These are phyloP conservation scores for Huntiella decipiens DNA, from an alignment of 2,329 filamentous ascomycete species.

Conservation along the genomic window DNA sequence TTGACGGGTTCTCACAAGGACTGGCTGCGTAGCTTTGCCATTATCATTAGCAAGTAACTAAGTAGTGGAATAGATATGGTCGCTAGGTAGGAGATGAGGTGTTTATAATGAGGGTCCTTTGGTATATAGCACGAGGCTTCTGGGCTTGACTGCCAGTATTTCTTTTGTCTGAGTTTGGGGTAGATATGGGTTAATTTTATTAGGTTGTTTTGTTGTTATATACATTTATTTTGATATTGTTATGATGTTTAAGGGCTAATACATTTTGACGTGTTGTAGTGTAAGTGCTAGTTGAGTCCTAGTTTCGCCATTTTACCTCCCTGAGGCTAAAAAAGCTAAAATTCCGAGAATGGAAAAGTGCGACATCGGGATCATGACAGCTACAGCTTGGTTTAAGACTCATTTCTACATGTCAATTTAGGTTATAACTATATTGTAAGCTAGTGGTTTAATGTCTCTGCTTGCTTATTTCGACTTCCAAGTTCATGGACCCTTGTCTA, in stretches of 20 bases:
- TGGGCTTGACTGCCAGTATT: neutral
- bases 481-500: too few relatives aligned
- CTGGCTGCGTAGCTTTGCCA: conserved; percentile 72
- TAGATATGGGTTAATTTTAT: neutral
- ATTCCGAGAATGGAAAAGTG: neutral
- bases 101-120: too few relatives aligned
- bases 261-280: neutral
- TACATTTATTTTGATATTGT: conserved; percentile 6
- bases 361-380: too few relatives aligned
- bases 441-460: too few relatives aligned
- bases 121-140: neutral
- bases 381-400: too few relatives aligned
- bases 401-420: too few relatives aligned
- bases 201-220: neutral
- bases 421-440: too few relatives aligned
- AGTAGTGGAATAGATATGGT: neutral
- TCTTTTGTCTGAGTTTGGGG: neutral
- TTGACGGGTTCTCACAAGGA: conserved; percentile 62
- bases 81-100: too few relatives aligned
- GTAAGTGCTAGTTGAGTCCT: neutral
- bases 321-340: neutral
- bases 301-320: neutral
- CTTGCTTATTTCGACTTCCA: too few relatives aligned
- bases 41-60: conserved; percentile 35
- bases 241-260: neutral